These are phyloP conservation scores for Sonneratia alba DNA, from an alignment of 345 rosid species.

Conservation along the genomic window DNA sequence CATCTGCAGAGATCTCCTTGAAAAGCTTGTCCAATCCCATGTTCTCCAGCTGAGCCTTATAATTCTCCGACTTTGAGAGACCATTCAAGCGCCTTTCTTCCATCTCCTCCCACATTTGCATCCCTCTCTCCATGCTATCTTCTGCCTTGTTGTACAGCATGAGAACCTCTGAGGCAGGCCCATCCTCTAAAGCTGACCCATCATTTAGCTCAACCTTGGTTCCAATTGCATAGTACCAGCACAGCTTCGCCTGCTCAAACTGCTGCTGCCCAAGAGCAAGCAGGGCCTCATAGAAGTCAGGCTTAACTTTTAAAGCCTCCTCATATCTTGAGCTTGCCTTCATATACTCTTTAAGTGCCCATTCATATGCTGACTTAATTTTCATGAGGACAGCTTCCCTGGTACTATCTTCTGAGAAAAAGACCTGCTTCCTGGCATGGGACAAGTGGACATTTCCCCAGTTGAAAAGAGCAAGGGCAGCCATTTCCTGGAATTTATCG, in stretches of 20 bases:
- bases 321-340: slow-evolving; percentile 69
- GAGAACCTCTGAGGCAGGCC: slow-evolving; percentile 68
- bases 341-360: slow-evolving; percentile 65
- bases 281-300: slow-evolving; percentile 83
- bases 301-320: slow-evolving; percentile 69
- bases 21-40: slow-evolving; percentile 54
- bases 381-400: slow-evolving; percentile 45
- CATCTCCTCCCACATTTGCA: slow-evolving; percentile 37
- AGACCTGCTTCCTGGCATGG: slow-evolving; percentile 67
- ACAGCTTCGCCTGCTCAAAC: slow-evolving; percentile 92
- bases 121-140: slow-evolving; percentile 91
- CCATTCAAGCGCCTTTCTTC: slow-evolving; percentile 72
- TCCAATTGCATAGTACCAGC: slow-evolving; percentile 83
- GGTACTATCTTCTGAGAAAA: slow-evolving; percentile 55
- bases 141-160: slow-evolving; percentile 92
- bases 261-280: slow-evolving; percentile 94
- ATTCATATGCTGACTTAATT: slow-evolving; percentile 50
- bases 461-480: slow-evolving; percentile 79
- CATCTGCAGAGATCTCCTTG: slow-evolving; percentile 59
- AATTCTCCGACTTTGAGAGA: slow-evolving; percentile 60
- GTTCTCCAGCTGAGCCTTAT: slow-evolving; percentile 52
- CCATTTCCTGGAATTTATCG: slow-evolving; percentile 95
- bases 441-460: slow-evolving; percentile 98
- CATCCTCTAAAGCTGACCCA: slow-evolving; percentile 15
- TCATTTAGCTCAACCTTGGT: slow-evolving; percentile 34